Evolutionary conservation across 768 basidiomycete genomes (phyloP), one percentile per base, ranked within the genome.

Genomic region (Serendipita sp.): DNA sequence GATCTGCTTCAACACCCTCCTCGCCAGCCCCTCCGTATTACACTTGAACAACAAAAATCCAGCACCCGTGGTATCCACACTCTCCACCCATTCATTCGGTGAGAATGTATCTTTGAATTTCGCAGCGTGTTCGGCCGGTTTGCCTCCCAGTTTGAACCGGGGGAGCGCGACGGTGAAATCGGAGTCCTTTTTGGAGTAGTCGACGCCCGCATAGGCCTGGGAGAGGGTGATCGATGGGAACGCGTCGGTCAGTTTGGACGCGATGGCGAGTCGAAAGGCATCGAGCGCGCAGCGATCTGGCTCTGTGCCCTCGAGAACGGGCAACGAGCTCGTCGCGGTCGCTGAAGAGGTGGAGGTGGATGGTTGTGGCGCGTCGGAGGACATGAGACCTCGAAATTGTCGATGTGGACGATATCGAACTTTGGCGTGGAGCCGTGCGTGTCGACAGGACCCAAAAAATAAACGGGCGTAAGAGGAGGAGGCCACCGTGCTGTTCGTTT

Each of bases 151-250:
- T 62, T 89, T 79, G 75, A 94, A 97, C 65, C 94, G 81, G n/a
- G 93, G 89, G 56, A 97, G 73, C 0, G 95, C 92, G 20, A 97
- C 81, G 0, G 88, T 87, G 67, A 96, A 92, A 74, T 98, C 95
- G 45, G 80, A 84, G n/a, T 88, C 90, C 73, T 94, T 94, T 74
- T 94, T 91, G 38, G 89, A 90, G 66, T 86, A 88, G 71, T 93
- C 87, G 0, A 96, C 86, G 22, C 89, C 93, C 24, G 79, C 71
- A 73, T 89, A 96, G 0, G 84, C 90, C 68, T 89, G 82, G 42
- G 88, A 87, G 28, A 90, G 64, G 0, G 85, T 78, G 60, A 95
- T 73, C 2, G 74, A 73, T 30, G 83, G 82, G 4, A 90, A 73
- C 0, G 82, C 79, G 60, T 86, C 82, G 5, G 83, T 80, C 30